Evolutionary conservation across 2,329 filamentous ascomycete species (phyloP).

Genomic region (Aspergillus sp.): DNA sequence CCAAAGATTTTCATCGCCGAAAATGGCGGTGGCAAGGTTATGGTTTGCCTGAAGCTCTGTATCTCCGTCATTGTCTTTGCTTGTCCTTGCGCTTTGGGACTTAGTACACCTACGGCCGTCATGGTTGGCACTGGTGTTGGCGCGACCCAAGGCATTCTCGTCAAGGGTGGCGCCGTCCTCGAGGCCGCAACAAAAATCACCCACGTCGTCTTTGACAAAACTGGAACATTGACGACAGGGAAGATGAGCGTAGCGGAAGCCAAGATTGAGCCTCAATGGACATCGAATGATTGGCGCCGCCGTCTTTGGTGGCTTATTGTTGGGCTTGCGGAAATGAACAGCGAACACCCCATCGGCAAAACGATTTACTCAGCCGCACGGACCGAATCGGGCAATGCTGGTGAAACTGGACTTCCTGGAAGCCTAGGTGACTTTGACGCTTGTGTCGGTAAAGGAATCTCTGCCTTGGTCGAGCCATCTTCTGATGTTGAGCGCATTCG

Average conservation of each 20-base stretch:
- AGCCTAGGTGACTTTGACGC: slow-evolving; percentile 84
- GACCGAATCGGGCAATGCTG: slow-evolving; percentile 71
- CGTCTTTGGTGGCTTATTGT: slow-evolving; percentile 95
- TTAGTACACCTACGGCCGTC: slow-evolving; percentile 94
- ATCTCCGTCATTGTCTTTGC: slow-evolving; percentile 99
- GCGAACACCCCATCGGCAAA: slow-evolving; percentile 93
- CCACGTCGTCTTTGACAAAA: slow-evolving; percentile 93
- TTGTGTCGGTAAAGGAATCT: slow-evolving; percentile 82
- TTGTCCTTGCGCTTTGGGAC: slow-evolving; percentile 93
- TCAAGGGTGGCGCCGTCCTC: slow-evolving; percentile 91
- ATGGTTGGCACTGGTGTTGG: slow-evolving; percentile 99
- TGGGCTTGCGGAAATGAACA: slow-evolving; percentile 92
- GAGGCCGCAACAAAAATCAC: slow-evolving; percentile 90
- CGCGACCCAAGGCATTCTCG: slow-evolving; percentile 93
- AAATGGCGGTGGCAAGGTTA: slow-evolving; percentile 84
- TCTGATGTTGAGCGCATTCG: slow-evolving; percentile 68
- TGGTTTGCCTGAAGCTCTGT: slow-evolving; percentile 96
- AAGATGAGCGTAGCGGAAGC: slow-evolving; percentile 89
- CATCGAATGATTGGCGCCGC: slow-evolving; percentile 67
- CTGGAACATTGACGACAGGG: slow-evolving; percentile 89
- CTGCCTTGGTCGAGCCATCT: slow-evolving; percentile 78
- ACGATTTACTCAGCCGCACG: slow-evolving; percentile 80
- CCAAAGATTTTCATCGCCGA: slow-evolving; percentile 83
- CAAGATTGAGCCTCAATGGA: slow-evolving; percentile 71
- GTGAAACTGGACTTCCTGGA: slow-evolving; percentile 78